Base-by-base conservation (phyloP, 495 filamentous ascomycete species). In the Tuber indicum region DNA sequence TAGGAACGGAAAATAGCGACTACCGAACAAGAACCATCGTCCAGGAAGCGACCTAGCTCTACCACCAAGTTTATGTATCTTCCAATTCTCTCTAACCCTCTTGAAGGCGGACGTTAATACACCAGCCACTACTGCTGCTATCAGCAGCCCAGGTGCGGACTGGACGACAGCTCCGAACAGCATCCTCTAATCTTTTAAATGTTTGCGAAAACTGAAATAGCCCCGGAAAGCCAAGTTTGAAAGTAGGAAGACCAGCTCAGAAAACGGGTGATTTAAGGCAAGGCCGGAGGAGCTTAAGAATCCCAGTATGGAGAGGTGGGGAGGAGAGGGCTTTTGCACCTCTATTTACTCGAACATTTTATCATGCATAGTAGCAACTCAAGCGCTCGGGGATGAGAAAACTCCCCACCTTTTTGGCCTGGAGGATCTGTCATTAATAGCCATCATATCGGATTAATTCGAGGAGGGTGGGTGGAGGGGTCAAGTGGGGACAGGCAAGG, bases 61-160 rank as follows among this genome's bases (percentile, higher is more conserved):
- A 21, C 82, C 83, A 10, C 89, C 88, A 0, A 88, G 77, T 66
- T 82, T 82, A 39, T 83, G 82, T 62, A 90, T 85, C 76, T 83
- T 86, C 44, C 82, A 75, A 44, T 84, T 85, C 70, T 86, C 77
- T 46, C 84, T 81, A 46, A 86, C 75, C 46, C 75, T 78, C 52
- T 75, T 32, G 44, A 85, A 73, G 21, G 44, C 75, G 36, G 74
- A 45, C 23, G 58, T 32, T 45, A 82, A 75, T 39, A 79, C n/a
- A 1, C 62, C 16, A 8, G 14, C 72, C 72, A 77, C 80, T 6
- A 75, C 71, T 58, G 43, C 26, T 17, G 46, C 32, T 41, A 79
- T 17, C 7, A 78, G n/a, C 19, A 82, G 42, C 5, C 42, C 42
- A 14, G 76, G 70, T 8, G 52, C 43, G 21, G 70, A 76, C 62